These are phyloP conservation scores for Tolypocladium endophyticum DNA, from an alignment of 2,329 filamentous ascomycete species.

Conservation along the genomic window DNA sequence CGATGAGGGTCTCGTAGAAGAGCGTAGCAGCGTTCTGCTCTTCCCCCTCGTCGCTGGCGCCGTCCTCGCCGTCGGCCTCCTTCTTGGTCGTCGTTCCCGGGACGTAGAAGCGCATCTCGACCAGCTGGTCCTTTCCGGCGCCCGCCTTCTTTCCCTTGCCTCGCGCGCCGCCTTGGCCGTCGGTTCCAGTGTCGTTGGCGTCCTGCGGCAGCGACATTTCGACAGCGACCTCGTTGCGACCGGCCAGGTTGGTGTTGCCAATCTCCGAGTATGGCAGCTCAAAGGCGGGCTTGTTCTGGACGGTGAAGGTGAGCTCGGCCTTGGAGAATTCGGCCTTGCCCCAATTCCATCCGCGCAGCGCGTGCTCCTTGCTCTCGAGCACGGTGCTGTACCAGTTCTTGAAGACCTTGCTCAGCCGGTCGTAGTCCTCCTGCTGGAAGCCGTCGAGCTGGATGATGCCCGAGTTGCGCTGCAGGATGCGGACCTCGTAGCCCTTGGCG, in stretches of 20 bases:
- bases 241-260: slow-evolving; percentile 92
- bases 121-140: slow-evolving; percentile 81
- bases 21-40: slow-evolving; percentile 92
- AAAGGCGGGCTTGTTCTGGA: slow-evolving; percentile 92
- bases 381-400: slow-evolving; percentile 97
- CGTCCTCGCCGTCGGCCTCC: slow-evolving; percentile 58
- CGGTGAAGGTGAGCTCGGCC: slow-evolving; percentile 89
- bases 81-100: slow-evolving; percentile 79
- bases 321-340: slow-evolving; percentile 96
- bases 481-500: slow-evolving; percentile 85
- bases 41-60: slow-evolving; percentile 49
- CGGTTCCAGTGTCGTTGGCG: slow-evolving; percentile 60
- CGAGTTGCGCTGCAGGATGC: slow-evolving; percentile 74
- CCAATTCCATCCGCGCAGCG: slow-evolving; percentile 97
- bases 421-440: slow-evolving; percentile 89
- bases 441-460: slow-evolving; percentile 90
- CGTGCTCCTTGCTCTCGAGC: slow-evolving; percentile 87
- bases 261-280: slow-evolving; percentile 97
- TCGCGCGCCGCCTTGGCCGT: slow-evolving; percentile 62
- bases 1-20: slow-evolving; percentile 97
- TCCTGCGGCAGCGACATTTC: slow-evolving; percentile 76
- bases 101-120: slow-evolving; percentile 99
- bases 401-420: slow-evolving; percentile 84
- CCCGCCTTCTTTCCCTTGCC: slow-evolving; percentile 81
- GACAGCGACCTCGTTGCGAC: slow-evolving; percentile 94